Evolutionary conservation across 768 basidiomycete species (phyloP), one percentile per base, ranked within the genome.

Genomic region (Gautieria morchelliformis): DNA sequence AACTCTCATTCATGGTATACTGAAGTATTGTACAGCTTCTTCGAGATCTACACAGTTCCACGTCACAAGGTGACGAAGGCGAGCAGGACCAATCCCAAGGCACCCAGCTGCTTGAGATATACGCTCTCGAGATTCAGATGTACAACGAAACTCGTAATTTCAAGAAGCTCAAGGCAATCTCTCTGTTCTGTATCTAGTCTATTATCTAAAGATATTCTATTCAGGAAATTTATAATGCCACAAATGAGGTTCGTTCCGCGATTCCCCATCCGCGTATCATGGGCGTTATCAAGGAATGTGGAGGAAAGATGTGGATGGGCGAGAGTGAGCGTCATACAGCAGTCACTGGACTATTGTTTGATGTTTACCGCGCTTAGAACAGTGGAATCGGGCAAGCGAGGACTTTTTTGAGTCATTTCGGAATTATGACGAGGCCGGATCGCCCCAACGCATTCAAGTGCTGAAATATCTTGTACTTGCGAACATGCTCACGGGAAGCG

Each of bases 271-370:
- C 96, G 10, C 82, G 93, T 32, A 97, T 98, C 66, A 94, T 97
- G 88, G 96, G 95, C 44, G 92, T 98, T 52, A 98, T 99, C 73
- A 91, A 94, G 67, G 96, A 99, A 70, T 98, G 95, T 63, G 96
- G 96, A 15, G 96, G 96, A 2, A 99, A 99, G 73, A 99, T 99
- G 96, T 98, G 96, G 94, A 98, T 99, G 96, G 93, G 91, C 58
- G 96, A 98, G 78, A 89, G 95, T 87, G 70, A 65, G 84, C 64
- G 2, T 27, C 27, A 27, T 27, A 27, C 27, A 27, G n/a, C 27
- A 27, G 27, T 27, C 27, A 27, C 27, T 27, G 27, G 27, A 27
- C 27, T 27, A 27, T 27, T 27, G 27, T 27, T 27, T 42, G 17
- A 40, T 12, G 17, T 46, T 39, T n/a, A 24, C 27, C 20, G 27